Percentiles rank a stretch among this genome's conserved stretches.
phyloP scores from a whole-genome alignment of 768 basidiomycete species.

The Mrakia blollopis region DNA sequence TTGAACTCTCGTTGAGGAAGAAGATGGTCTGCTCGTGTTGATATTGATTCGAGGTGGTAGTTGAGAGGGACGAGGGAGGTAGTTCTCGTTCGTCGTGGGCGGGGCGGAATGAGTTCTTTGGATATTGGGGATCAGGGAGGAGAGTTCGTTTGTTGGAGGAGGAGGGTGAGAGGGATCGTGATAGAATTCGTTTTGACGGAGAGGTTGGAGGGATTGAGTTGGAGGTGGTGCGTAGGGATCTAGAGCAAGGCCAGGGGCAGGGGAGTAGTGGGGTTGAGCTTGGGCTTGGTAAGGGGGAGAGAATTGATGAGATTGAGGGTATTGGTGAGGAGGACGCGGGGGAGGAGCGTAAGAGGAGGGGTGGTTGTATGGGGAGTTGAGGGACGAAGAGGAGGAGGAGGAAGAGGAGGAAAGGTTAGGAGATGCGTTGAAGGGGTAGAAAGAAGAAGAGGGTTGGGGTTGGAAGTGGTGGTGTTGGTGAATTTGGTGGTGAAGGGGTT shows the following conservation, averaged over 20 bases:
- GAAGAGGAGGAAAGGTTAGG: background rate
- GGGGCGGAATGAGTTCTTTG: slow-evolving; percentile 4
- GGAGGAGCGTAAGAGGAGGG: background rate
- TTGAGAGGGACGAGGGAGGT: background rate
- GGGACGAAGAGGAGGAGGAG: background rate
- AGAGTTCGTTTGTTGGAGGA: background rate
- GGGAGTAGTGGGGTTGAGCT: background rate
- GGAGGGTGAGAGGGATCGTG: background rate
- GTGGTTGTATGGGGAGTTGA: background rate
- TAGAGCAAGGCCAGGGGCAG: background rate
- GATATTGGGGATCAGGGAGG: background rate
- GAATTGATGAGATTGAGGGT: background rate
- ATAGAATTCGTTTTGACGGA: background rate
- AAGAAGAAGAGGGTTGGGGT: background rate
- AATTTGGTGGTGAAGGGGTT: background rate
- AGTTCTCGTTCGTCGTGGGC: background rate
- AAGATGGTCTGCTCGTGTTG: too few relatives aligned
- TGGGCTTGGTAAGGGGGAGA: too few relatives aligned
- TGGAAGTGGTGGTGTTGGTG: background rate
- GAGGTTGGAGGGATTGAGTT: slow-evolving; percentile 6
- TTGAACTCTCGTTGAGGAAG: background rate
- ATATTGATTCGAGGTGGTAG: background rate
- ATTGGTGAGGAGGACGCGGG: background rate
- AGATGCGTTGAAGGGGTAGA: background rate
- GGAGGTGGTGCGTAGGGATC: background rate